Evolutionary conservation across 2,329 filamentous ascomycete species (phyloP), one percentile per base, ranked within the genome.

Genomic region (Akanthomyces muscarius): DNA sequence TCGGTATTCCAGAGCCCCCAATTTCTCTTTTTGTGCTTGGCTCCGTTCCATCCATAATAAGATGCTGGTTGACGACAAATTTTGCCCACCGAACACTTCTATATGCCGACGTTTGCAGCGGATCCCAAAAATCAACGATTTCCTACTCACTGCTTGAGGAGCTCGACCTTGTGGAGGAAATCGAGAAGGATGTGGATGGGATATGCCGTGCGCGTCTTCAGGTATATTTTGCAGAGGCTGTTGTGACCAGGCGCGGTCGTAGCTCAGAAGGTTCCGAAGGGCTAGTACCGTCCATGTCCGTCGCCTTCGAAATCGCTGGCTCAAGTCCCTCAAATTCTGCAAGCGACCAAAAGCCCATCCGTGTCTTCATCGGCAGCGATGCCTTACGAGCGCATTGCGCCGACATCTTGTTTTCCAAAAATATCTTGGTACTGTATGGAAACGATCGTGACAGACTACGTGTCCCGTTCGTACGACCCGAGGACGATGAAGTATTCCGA

Each of bases 81-180:
- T 98, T 96, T 76, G 94, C 92, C 16, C 94, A 97, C 72, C 88
- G 90, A 67, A 89, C 92, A 11, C 83, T 98, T 18, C 81, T 97
- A 5, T 98, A 98, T 72, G 95, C 93, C 42, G 93, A 92, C 41
- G 82, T 98, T 2, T 98, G 95, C 75, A 94, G 91, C 2, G 95
- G 94, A 1, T 96, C 95, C 5, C 92, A 93, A 74, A 89, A 87
- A 69, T 98, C 95, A 1, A 87, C 86, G n/a, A 78, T 99, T 52
- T 89, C 95, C 62, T 83, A 85, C 68, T 85, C 86, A 6, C 82
- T 97, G 59, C 79, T 97, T 56, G 86, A 86, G 67, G 89, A 90
- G 61, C 83, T 97, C 30, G 89, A 88, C 38, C 79, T 96, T 41
- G 74, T 83, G 66, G 85, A 88, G 65, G 84, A 88, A 51, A 79